Base-by-base conservation (phyloP, 495 filamentous ascomycete species). In the Rostrohypoxylon terebratum region DNA sequence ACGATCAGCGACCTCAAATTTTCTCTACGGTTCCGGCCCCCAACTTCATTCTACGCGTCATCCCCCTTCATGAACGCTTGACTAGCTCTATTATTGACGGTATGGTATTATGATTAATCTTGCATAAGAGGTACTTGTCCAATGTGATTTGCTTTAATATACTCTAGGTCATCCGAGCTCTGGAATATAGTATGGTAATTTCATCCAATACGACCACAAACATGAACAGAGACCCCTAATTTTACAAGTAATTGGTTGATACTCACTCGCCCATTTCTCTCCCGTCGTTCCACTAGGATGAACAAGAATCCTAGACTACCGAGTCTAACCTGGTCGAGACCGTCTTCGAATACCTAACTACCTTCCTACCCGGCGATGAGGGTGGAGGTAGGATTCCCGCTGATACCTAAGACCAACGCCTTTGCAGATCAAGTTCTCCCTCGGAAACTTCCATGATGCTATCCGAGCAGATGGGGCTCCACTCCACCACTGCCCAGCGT, bases 171-270 rank as follows among this genome's bases (percentile, higher is more conserved):
- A 28, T 20, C 50, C 42, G 44, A 63, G 51, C 42, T 72, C 7
- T 18, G 11, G n/a, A 6, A 63, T 34, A 51, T 50, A 21, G 18
- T 9, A 62, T 5, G 7, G 14, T n/a, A 51, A 28, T 48, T 28
- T 36, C 18, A 45, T 20, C 9, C 28, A 16, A 53, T 59, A 67
- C 42, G 34, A 66, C 42, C 28, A 44, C 33, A 3, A 16, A 38
- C 25, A 21, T n/a, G 9, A 67, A 18, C 53, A 4, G 51, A 16
- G 13, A 5, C 3, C 31, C 18, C 44, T 16, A 5, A 47, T 48
- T 67, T 23, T 48, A 68, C 21, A 60, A 45, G 54, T 64, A 45
- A 68, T 45, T 62, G 63, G 28, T n/a, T 16, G 9, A 48, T 23
- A 16, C 20, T 28, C 60, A 54, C 8, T 60, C n/a, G 34, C 5